Evolutionary conservation across 768 basidiomycete genomes (phyloP).

Genomic region (Hygrophorus pudorinus): DNA sequence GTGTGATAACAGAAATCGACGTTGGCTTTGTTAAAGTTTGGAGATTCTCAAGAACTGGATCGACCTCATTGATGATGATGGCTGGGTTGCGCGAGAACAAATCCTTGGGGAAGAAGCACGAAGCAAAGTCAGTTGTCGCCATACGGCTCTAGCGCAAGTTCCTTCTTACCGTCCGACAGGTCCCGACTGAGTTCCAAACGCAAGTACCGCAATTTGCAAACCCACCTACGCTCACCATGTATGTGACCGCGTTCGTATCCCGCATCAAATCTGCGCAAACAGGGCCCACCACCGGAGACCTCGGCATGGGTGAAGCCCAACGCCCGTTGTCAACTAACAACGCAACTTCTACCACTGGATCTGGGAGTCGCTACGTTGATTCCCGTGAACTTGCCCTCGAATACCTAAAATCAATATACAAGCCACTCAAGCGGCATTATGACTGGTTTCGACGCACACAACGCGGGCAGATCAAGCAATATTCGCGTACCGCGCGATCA

Average conservation of each 20-base stretch:
- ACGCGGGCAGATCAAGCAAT: slow-evolving; percentile 88
- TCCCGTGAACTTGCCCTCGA: slow-evolving; percentile 50
- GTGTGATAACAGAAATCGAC: background rate
- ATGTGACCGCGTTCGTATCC: slow-evolving; percentile 80
- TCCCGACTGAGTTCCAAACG: slow-evolving; percentile 82
- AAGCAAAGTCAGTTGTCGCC: slow-evolving; percentile 53
- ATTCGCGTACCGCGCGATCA: slow-evolving; percentile 75
- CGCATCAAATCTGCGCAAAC: slow-evolving; percentile 41
- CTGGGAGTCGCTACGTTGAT: slow-evolving; percentile 38
- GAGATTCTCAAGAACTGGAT: slow-evolving; percentile 91
- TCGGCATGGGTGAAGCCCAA: slow-evolving; percentile 55
- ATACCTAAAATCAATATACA: slow-evolving; percentile 76
- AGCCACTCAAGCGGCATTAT: slow-evolving; percentile 81
- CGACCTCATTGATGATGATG: slow-evolving; percentile 81
- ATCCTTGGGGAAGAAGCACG: slow-evolving; percentile 95
- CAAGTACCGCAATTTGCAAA: slow-evolving; percentile 94
- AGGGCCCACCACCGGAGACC: slow-evolving; percentile 49
- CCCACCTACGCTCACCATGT: slow-evolving; percentile 91
- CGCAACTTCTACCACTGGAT: slow-evolving; percentile 9
- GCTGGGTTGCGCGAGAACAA: slow-evolving; percentile 95
- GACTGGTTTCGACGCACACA: slow-evolving; percentile 96
- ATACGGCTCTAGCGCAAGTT: background rate
- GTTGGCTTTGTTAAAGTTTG: slow-evolving; percentile 35
- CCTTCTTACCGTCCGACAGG: slow-evolving; percentile 29
- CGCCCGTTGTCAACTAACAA: slow-evolving; percentile 29